phyloP scores from a whole-genome alignment of 352 stramenopile genomes.

The Phytophthora fragariaefolia region DNA sequence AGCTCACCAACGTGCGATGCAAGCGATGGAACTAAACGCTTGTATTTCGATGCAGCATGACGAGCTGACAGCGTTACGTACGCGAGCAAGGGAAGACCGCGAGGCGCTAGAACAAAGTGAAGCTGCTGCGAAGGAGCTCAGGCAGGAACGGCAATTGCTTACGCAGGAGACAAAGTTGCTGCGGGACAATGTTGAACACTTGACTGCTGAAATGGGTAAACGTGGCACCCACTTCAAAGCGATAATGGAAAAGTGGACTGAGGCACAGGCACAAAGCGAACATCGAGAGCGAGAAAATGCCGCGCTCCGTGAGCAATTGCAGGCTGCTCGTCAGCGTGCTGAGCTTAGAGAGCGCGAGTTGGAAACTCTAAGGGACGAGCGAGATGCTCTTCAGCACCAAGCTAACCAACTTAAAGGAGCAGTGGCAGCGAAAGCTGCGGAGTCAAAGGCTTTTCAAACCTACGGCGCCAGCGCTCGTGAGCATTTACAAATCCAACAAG shows the following conservation, averaged over 20 bases:
- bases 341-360: slow-evolving; percentile 50
- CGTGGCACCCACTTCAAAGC: slow-evolving; percentile 64
- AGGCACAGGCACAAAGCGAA: slow-evolving; percentile 67
- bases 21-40: slow-evolving; percentile 75
- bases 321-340: slow-evolving; percentile 42
- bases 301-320: slow-evolving; percentile 63
- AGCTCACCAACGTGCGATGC: slow-evolving; percentile 58
- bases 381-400: slow-evolving; percentile 70
- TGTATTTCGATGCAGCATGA: slow-evolving; percentile 84
- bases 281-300: slow-evolving; percentile 59
- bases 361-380: slow-evolving; percentile 57
- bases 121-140: slow-evolving; percentile 47
- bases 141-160: slow-evolving; percentile 56
- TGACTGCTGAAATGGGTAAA: slow-evolving; percentile 64
- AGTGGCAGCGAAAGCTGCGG: slow-evolving; percentile 70
- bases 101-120: slow-evolving; percentile 53
- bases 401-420: slow-evolving; percentile 76
- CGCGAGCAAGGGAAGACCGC: slow-evolving; percentile 44
- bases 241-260: slow-evolving; percentile 79
- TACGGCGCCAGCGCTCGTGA: slow-evolving; percentile 70
- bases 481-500: slow-evolving; percentile 64
- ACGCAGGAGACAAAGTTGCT: slow-evolving; percentile 63
- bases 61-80: slow-evolving; percentile 61
- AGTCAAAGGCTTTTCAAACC: slow-evolving; percentile 76
- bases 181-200: slow-evolving; percentile 56